Percentiles rank a stretch among this genome's conserved stretches.
Conservation (phyloP, 1,284 basidiomycete species). For the Heterobasidion parviporum region DNA sequence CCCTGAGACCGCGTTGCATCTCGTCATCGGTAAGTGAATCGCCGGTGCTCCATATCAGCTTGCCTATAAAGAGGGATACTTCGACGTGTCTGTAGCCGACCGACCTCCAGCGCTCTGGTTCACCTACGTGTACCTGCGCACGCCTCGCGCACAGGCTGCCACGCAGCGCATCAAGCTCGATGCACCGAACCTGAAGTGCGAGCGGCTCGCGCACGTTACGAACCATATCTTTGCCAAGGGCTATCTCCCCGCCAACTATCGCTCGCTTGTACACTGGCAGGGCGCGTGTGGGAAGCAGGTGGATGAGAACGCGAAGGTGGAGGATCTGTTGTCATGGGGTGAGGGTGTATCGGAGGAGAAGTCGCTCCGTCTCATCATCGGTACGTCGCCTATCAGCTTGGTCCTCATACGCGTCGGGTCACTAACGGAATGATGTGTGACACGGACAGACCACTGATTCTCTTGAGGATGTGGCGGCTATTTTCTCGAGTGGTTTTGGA, state of each 20-base stretch:
- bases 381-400: slow-evolving; percentile 14
- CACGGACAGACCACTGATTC: background rate
- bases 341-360: slow-evolving; percentile 29
- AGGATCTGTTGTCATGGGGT: slow-evolving; percentile 25
- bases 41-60: background rate
- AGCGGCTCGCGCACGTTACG: slow-evolving; percentile 30
- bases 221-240: slow-evolving; percentile 35
- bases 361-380: slow-evolving; percentile 30
- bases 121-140: slow-evolving; percentile 30
- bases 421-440: too few species aligned
- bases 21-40: slow-evolving; percentile 30
- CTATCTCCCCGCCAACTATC: slow-evolving; percentile 26
- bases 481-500: too few species aligned
- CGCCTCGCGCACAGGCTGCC: slow-evolving; percentile 19
- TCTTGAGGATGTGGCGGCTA: too few species aligned
- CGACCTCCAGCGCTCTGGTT: slow-evolving; percentile 32
- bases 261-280: slow-evolving; percentile 33
- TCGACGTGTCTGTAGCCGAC: slow-evolving; percentile 23
- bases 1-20: slow-evolving; percentile 30
- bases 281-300: slow-evolving; percentile 26
- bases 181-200: slow-evolving; percentile 18
- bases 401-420: background rate
- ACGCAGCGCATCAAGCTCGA: slow-evolving; percentile 33
- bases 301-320: slow-evolving; percentile 25
- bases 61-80: background rate